Evolutionary conservation across 2,329 filamentous ascomycete genomes (phyloP), one percentile per base, ranked within the genome.

Genomic region (Clonostachys rhizophaga): DNA sequence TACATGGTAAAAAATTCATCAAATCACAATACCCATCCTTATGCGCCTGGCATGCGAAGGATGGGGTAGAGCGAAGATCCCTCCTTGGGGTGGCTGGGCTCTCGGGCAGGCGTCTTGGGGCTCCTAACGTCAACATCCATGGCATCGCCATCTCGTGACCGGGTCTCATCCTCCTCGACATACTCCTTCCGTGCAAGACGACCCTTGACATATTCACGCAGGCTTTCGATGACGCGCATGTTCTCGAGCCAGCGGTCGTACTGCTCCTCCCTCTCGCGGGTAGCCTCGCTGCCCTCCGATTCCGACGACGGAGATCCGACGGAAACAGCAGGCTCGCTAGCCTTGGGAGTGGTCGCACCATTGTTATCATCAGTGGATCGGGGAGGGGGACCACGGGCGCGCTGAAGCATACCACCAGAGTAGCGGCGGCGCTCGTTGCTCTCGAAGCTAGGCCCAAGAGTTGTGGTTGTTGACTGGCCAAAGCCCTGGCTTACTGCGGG

Each of bases 401-500:
- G 75, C 66, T 87, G 84, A 40, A 87, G 76, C 73, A 86, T 79
- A 43, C 83, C 81, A 39, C 83, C 82, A 34, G 81, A 82, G 66
- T 81, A 86, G 50, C 83, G 79, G 44, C 83, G 80, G 43, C 82
- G 79, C 59, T 81, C 79, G 53, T 81, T 80, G 51, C 69, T 71
- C 49, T 84, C 81, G 52, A 85, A 86, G 58, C 70, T 83, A 13
- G 83, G 78, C 2, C 86, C 88, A 14, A 92, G 78, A 18, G 85
- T 86, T 13, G 87, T 83, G 36, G 87, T 84, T 36, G 84, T 81
- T 4, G 82, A 79, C 53, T 86, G 84, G 33, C 83, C 76, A 58
- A 86, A 89, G 62, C 86, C 85, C 41, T 84, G 78, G 49, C 79
- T 83, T 45, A 88, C 84, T 42, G 87, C 79, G 41, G 77, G 87